These are phyloP conservation scores for Pilobolus umbonatus DNA, from an alignment of 192 early-diverging fungal genomes.

Conservation along the genomic window DNA sequence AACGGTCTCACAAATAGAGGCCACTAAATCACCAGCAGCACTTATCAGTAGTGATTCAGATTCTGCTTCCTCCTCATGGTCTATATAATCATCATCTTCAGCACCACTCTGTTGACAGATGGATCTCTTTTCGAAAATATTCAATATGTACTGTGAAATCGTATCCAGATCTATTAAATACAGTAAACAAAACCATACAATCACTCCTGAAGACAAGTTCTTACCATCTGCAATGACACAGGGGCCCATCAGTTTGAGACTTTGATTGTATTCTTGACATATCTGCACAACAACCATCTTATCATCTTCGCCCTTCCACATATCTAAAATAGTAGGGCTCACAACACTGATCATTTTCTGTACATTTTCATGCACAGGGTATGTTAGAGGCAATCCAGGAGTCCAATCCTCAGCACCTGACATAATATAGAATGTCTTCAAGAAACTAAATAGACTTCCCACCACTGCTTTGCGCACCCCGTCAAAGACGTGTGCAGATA, in stretches of 20 bases:
- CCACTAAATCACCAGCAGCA: slow-evolving; percentile 77
- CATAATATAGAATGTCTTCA: slow-evolving; percentile 75
- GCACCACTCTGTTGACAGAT: slow-evolving; percentile 68
- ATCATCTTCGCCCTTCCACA: slow-evolving; percentile 83
- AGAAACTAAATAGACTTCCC: slow-evolving; percentile 66
- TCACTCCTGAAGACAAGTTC: neutral
- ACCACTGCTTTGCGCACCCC: slow-evolving; percentile 76
- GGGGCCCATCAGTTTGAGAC: slow-evolving; percentile 73
- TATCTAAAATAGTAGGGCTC: slow-evolving; percentile 62
- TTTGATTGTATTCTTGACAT: slow-evolving; percentile 66
- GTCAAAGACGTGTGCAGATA: slow-evolving; percentile 77
- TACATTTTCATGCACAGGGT: slow-evolving; percentile 73
- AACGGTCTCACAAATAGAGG: slow-evolving; percentile 64
- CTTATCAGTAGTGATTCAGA: slow-evolving; percentile 76
- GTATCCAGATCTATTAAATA: slow-evolving; percentile 23
- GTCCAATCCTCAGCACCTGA: slow-evolving; percentile 63
- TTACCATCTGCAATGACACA: slow-evolving; percentile 53
- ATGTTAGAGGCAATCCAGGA: slow-evolving; percentile 67
- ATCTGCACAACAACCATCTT: slow-evolving; percentile 77
- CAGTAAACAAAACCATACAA: neutral
- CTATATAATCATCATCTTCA: slow-evolving; percentile 53
- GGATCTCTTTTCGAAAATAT: slow-evolving; percentile 70
- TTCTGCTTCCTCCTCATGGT: slow-evolving; percentile 83
- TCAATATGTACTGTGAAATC: slow-evolving; percentile 36
- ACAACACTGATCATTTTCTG: slow-evolving; percentile 59